Base-by-base conservation (phyloP, 2,329 filamentous ascomycete species). In the Fusarium brevicatenulatum region DNA sequence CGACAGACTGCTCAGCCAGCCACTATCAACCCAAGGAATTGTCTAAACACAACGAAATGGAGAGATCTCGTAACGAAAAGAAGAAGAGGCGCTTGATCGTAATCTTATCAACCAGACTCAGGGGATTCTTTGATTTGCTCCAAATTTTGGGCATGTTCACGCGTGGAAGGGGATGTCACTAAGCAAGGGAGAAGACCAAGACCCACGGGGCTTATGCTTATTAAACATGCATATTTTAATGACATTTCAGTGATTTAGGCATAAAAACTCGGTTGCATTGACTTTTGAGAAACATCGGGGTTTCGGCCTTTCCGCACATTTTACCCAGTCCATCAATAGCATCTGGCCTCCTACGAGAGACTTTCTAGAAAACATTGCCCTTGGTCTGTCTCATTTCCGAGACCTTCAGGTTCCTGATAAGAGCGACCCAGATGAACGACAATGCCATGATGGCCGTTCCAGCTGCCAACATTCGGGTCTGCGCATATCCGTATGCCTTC, bases 331-430 rank as follows among this genome's bases (percentile, higher is more conserved):
- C 23, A n/a, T 21, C 13, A 16, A 18, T 10, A 11, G 5, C 34
- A 58, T n/a, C 13, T 57, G n/a, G 3, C 32, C 32, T n/a, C 7
- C 12, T 18, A 13, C 0, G 21, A 19, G 13, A 18, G 9, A 34
- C 30, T 15, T 19, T 16, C 36, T 61, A 72, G 25, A 72, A 72
- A 16, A 72, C 60, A 21, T 70, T 72, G 1, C 70, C 70, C 56
- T 72, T 72, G 3, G 65, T 72, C 47, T 72, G 70, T 23, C 36
- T 70, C 60, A 72, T 72, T 28, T 72, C 70, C 4, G 70, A 72
- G 5, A 72, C 70, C 47, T 75, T 75, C 4, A 75, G 40, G 32
- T 75, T 75, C 23, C 70, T 71, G 2, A 75, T 75, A 9, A 75
- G 43, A 9, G 73, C 57, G 10, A 75, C 72, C 72, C 72, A 75